phyloP scores from a whole-genome alignment of 2,329 filamentous ascomycete genomes.

The Sphaerulina musiva region DNA sequence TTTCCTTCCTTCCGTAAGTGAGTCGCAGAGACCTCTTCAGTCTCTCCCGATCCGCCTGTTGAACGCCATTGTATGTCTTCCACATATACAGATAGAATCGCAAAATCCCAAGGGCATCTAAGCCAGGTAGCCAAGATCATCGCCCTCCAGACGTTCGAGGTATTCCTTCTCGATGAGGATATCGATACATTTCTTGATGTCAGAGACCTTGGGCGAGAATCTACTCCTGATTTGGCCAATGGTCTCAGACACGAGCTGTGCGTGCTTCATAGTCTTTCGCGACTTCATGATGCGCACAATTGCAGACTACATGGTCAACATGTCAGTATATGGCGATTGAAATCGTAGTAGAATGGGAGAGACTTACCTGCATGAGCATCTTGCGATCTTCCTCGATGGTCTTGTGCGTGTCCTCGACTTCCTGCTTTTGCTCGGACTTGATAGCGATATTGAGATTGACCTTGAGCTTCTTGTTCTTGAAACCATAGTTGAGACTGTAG shows the following conservation, averaged over 20 bases:
- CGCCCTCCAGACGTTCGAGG: slow-evolving; percentile 86
- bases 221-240: slow-evolving; percentile 91
- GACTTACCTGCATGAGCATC: slow-evolving; percentile 84
- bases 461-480: slow-evolving; percentile 97
- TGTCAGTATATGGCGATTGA: slow-evolving; percentile 28
- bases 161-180: slow-evolving; percentile 99
- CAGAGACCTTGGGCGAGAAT: slow-evolving; percentile 84
- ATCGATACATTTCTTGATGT: slow-evolving; percentile 99
- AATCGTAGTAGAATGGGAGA: slow-evolving; percentile 1
- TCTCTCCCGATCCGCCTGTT: slow-evolving; percentile 3
- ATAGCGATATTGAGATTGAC: slow-evolving; percentile 93
- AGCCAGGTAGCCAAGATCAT: slow-evolving; percentile 90
- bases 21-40: slow-evolving; percentile 8
- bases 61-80: neutral
- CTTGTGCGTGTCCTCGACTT: slow-evolving; percentile 96
- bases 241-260: slow-evolving; percentile 85
- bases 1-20: neutral
- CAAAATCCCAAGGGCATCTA: slow-evolving; percentile 38
- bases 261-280: slow-evolving; percentile 97
- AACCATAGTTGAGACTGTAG: slow-evolving; percentile 84
- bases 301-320: slow-evolving; percentile 60
- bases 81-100: neutral
- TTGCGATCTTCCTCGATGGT: slow-evolving; percentile 98
- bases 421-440: slow-evolving; percentile 92
- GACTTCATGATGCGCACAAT: slow-evolving; percentile 99